Percentiles rank a stretch among this genome's conserved stretches.
These are phyloP conservation scores for Eucalyptus camaldulensis DNA, from an alignment of 345 rosid species.

Conservation along the genomic window DNA sequence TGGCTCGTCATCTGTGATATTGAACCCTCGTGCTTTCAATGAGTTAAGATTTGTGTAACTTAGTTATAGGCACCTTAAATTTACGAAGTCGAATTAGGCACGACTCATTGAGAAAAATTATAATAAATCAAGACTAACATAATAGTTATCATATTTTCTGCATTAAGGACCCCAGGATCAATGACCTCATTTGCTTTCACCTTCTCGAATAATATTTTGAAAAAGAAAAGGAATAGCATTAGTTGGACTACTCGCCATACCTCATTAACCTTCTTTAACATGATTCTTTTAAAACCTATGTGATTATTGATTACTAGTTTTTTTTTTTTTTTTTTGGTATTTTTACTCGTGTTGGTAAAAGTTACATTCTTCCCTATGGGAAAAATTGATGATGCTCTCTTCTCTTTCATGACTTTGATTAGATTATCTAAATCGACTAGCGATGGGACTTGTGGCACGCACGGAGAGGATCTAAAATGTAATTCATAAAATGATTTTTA, in stretches of 20 bases:
- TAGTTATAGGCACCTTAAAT: neutral
- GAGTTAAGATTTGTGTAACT: neutral
- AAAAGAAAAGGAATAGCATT: neutral
- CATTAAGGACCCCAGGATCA: neutral
- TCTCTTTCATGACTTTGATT: neutral
- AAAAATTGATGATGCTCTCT: neutral
- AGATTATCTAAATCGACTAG: neutral
- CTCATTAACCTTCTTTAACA: neutral
- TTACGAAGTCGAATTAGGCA: neutral
- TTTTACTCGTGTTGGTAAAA: neutral
- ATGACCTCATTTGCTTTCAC: neutral
- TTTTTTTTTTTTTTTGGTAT: neutral
- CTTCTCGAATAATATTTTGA: neutral
- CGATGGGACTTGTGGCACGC: neutral
- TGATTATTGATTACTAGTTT: neutral
- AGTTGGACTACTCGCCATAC: neutral
- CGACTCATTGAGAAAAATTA: neutral
- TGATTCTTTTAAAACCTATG: neutral
- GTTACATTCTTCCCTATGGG: neutral
- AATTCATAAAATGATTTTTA: neutral
- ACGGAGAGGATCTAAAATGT: neutral
- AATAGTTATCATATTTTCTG: neutral
- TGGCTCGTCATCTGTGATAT: neutral
- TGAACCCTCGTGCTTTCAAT: neutral
- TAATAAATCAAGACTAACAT: neutral